Percentiles rank a stretch among this genome's conserved stretches.
These are phyloP conservation scores for Drechslerella dactyloides DNA, from an alignment of 2,329 filamentous ascomycete genomes.

Conservation along the genomic window DNA sequence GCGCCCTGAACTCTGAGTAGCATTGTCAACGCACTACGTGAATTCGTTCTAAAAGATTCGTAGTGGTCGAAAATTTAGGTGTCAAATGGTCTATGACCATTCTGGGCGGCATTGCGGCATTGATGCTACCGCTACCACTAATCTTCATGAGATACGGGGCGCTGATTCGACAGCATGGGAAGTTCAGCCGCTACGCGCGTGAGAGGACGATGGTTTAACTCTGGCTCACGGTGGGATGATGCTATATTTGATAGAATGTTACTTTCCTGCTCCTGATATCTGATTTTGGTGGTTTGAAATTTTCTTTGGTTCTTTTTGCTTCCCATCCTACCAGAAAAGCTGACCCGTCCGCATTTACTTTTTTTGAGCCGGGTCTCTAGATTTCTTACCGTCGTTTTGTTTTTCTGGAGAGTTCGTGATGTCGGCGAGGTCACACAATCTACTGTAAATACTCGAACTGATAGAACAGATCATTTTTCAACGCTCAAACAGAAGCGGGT, in stretches of 20 bases:
- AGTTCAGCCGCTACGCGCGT: background rate
- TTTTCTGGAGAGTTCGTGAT: no score
- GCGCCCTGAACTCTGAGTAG: background rate
- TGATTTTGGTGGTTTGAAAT: background rate
- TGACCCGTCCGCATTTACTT: no score
- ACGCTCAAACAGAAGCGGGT: no score
- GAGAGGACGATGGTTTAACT: constrained; percentile 13
- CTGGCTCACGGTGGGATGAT: no score
- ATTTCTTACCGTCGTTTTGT: no score
- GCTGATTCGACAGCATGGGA: background rate
- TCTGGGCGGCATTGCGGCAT: constrained; percentile 14
- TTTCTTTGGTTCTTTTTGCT: background rate
- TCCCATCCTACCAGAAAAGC: background rate
- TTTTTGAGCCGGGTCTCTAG: no score
- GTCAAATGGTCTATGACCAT: constrained; percentile 33
- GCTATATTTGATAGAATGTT: background rate
- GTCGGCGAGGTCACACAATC: no score
- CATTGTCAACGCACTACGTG: background rate
- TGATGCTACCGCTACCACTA: constrained; percentile 23
- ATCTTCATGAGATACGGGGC: constrained; percentile 24
- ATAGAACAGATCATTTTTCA: no score
- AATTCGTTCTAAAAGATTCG: background rate
- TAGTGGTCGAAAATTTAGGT: constrained; percentile 23
- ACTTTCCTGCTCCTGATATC: background rate
- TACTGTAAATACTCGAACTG: no score